Percentiles rank a stretch among this genome's conserved stretches.
phyloP scores from a whole-genome alignment of 177 flowering plant species.

The Vitis hybrid region DNA sequence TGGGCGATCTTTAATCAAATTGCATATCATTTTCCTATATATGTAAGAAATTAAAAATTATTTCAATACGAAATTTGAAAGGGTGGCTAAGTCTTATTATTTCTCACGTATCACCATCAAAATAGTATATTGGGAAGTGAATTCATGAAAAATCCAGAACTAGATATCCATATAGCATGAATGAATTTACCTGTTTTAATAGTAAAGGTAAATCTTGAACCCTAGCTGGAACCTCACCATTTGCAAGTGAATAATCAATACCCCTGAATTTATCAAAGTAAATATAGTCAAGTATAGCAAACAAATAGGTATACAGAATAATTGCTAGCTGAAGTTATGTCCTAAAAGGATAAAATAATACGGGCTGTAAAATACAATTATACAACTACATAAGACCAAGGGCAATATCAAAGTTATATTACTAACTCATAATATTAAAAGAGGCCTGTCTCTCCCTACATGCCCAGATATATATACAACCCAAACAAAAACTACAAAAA shows the following conservation, averaged over 20 bases:
- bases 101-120: not conserved
- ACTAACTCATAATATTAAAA: too few relatives aligned
- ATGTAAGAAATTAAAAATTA: too few relatives aligned
- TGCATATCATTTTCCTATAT: too few relatives aligned
- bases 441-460: too few relatives aligned
- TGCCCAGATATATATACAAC: too few relatives aligned
- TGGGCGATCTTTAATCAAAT: too few relatives aligned
- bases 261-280: slow-evolving; percentile 39
- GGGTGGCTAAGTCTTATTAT: too few relatives aligned
- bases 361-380: not conserved
- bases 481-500: too few relatives aligned
- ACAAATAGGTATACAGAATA: not conserved
- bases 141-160: not conserved
- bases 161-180: not conserved
- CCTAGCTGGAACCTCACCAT: slow-evolving; percentile 38
- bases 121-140: not conserved
- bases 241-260: slow-evolving; percentile 60
- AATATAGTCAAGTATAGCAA: slow-evolving; percentile 10
- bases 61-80: too few relatives aligned
- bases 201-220: slow-evolving; percentile 38
- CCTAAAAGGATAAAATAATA: not conserved
- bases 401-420: too few relatives aligned
- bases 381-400: too few relatives aligned
- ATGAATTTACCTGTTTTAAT: slow-evolving; percentile 44
- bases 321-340: not conserved